Conservation (phyloP, 179 eudicot species). For the Beta macrorhiza region DNA sequence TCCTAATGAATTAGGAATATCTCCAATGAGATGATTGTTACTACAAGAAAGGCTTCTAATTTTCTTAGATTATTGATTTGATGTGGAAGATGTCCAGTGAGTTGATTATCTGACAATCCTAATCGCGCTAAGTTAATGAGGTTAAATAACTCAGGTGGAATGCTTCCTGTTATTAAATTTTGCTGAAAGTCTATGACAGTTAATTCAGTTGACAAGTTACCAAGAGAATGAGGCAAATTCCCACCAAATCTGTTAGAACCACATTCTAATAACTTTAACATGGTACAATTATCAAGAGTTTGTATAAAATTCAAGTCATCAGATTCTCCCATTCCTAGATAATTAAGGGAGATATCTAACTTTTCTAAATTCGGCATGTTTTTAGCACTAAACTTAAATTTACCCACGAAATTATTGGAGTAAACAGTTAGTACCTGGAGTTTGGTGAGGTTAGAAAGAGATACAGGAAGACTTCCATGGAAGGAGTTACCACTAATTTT, state of each 20-base stretch:
- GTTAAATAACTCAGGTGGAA: constrained; percentile 18
- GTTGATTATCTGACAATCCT: not conserved
- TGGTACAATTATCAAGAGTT: constrained; percentile 16
- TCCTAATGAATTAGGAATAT: constrained; percentile 13
- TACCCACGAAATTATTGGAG: constrained; percentile 17
- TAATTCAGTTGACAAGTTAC: constrained; percentile 12
- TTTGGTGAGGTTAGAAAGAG: constrained; percentile 16
- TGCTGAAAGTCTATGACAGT: not conserved
- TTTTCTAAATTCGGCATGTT: not conserved
- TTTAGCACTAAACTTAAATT: not conserved
- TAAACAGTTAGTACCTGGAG: not conserved
- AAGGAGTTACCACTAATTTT: constrained; percentile 4
- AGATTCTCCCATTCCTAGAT: not conserved
- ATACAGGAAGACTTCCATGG: constrained; percentile 20
- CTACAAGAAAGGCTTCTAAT: not conserved
- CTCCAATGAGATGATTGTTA: constrained; percentile 13
- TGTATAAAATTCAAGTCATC: constrained; percentile 28
- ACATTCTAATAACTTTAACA: not conserved
- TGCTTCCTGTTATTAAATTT: constrained; percentile 1
- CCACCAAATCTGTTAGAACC: constrained; percentile 17
- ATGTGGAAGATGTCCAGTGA: constrained; percentile 13
- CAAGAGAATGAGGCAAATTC: not conserved
- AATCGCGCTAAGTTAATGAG: constrained; percentile 8
- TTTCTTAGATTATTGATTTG: constrained; percentile 12
- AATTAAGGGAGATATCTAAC: not conserved